A percentile compares a stretch with the other conserved stretches of the same genome.
Conservation (phyloP, 352 stramenopile species). For the Pythium coloratum region DNA sequence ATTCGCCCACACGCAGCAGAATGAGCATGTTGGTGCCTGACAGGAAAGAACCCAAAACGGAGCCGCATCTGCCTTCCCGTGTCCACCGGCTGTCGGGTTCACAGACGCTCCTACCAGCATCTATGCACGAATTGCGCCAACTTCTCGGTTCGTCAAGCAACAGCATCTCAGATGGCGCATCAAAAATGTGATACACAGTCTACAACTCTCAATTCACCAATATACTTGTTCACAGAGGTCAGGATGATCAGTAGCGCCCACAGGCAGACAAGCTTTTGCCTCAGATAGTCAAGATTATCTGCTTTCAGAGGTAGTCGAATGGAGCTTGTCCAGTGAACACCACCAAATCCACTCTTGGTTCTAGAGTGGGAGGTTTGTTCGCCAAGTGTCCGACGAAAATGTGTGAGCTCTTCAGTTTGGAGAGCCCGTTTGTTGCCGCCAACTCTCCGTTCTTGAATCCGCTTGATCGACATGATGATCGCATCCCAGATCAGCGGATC, state of each 20-base stretch:
- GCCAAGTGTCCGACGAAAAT: background rate
- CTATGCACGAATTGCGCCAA: background rate
- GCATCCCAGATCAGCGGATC: constrained; percentile 2
- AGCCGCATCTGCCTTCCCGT: background rate
- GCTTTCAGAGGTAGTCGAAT: background rate
- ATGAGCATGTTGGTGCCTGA: background rate
- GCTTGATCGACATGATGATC: background rate
- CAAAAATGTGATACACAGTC: background rate
- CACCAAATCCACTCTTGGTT: background rate
- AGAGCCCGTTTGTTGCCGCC: no score
- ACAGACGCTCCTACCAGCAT: background rate
- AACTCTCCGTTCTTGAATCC: no score
- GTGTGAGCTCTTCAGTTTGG: background rate
- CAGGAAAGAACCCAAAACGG: background rate
- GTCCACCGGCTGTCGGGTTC: background rate
- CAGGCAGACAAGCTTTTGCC: background rate
- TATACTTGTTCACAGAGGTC: background rate
- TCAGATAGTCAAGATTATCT: background rate
- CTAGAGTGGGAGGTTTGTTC: background rate
- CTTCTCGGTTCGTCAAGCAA: background rate
- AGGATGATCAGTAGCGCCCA: background rate
- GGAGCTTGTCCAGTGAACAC: background rate
- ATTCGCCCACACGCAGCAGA: background rate
- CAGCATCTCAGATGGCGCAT: background rate
- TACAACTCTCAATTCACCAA: background rate